Evolutionary conservation across 305 asterid species (phyloP), one percentile per base, ranked within the genome.

Genomic region (Galium porrigens): DNA sequence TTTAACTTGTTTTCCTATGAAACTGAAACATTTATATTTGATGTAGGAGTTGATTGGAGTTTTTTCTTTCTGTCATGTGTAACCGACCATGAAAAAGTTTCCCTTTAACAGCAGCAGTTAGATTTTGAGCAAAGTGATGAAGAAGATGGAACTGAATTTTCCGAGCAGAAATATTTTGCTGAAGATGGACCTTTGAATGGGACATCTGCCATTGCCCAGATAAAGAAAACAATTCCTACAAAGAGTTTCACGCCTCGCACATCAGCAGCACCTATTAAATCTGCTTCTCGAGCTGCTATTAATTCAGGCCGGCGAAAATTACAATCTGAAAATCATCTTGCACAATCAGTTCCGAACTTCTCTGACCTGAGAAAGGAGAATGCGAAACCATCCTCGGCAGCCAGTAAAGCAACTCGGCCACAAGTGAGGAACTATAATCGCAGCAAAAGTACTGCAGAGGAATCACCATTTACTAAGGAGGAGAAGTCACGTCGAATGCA

Each of bases 261-360:
- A 68, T 70, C 90, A 64, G 79, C 82, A 30, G 80, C 82, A 68
- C 71, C 90, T 51, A 73, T 73, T 78, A 85, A 80, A 54, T 75
- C 85, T 74, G 81, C 84, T 68, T 59, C 71, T 67, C 90, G 81
- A 76, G 77, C 78, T 67, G 75, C 94, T 62, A 74, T 69, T 63
- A 74, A 66, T 82, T 73, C 87, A 48, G 83, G 79, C 64, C 86
- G 90, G 73, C 82, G 87, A 57, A 86, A 88, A 76, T 64, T 67
- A 76, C 94, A 79, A 67, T 66, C 84, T 46, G 99, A 94, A 71
- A 89, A 87, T 76, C 95, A 86, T 68, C 88, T 87, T 59, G 85
- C 89, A 20, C 95, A 86, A 68, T 94, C 99, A 25, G 97, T 81
- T 65, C 84, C 82, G 55, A 79, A 74, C 75, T 79, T 81, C 74